phyloP scores from a whole-genome alignment of 1,284 basidiomycete species.

The Sutorius eximius region DNA sequence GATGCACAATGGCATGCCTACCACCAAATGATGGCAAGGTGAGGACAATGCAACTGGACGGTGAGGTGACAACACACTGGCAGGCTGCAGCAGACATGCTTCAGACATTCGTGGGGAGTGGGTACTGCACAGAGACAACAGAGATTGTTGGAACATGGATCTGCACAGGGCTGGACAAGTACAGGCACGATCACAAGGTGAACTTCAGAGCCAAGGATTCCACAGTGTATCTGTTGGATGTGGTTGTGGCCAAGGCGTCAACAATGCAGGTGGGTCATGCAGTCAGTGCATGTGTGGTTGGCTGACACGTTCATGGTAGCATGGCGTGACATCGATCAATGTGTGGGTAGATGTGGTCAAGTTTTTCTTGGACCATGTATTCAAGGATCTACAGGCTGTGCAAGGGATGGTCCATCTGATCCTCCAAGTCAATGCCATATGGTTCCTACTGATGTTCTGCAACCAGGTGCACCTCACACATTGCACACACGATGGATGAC shows the following conservation, averaged over 20 bases:
- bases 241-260: conserved; percentile 85
- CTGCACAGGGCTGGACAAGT: conserved; percentile 65
- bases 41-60: no score
- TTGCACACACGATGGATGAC: no score
- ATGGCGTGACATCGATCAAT: no score
- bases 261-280: conserved; percentile 65
- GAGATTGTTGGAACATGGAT: conserved; percentile 87
- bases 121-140: conserved; percentile 83
- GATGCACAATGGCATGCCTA: no score
- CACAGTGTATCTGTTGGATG: conserved; percentile 92
- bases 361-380: no score
- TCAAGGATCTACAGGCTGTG: no score
- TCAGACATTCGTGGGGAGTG: conserved; percentile 77
- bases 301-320: no score
- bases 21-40: no score
- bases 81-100: conserved; percentile 94
- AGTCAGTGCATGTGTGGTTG: background rate
- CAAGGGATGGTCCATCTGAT: no score
- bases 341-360: no score
- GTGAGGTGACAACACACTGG: conserved; percentile 61
- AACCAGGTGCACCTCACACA: background rate
- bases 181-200: conserved; percentile 54
- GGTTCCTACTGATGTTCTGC: no score
- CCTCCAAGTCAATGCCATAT: no score
- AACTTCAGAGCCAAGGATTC: conserved; percentile 96